phyloP scores from a whole-genome alignment of 2,329 filamentous ascomycete species.

The Venturia carpophila region DNA sequence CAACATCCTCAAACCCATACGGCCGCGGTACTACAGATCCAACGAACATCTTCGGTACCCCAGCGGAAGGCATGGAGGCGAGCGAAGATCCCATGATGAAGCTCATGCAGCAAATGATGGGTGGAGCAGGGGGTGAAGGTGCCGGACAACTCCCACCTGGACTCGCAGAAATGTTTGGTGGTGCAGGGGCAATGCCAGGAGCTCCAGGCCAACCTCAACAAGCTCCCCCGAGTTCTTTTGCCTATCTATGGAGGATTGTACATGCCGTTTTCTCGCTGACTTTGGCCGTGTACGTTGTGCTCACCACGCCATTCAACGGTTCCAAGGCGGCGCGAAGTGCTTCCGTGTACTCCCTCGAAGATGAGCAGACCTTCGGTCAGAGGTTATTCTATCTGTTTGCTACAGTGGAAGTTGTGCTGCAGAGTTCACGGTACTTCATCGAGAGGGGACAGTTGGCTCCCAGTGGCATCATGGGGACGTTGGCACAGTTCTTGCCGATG shows the following conservation, averaged over 20 bases:
- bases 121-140: constrained; percentile 26
- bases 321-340: constrained; percentile 49
- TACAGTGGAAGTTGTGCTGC: constrained; percentile 64
- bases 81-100: constrained; percentile 61
- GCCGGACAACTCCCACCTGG: constrained; percentile 31
- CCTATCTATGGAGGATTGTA: constrained; percentile 61
- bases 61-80: constrained; percentile 19
- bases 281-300: constrained; percentile 62
- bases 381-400: constrained; percentile 75
- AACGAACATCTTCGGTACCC: constrained; percentile 4
- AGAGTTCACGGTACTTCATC: constrained; percentile 63
- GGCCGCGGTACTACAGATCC: constrained; percentile 19
- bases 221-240: constrained; percentile 35
- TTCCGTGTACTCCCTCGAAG: constrained; percentile 28
- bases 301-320: constrained; percentile 62
- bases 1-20: constrained; percentile 44
- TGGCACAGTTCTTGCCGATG: constrained; percentile 58
- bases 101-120: constrained; percentile 69
- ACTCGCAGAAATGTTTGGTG: constrained; percentile 39
- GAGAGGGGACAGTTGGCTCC: constrained; percentile 54
- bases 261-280: constrained; percentile 64
- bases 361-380: constrained; percentile 33
- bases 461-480: constrained; percentile 55
- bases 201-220: constrained; percentile 24
- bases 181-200: constrained; percentile 23